These are phyloP conservation scores for Cantharellus anzutake DNA, from an alignment of 768 basidiomycete species.

Conservation along the genomic window DNA sequence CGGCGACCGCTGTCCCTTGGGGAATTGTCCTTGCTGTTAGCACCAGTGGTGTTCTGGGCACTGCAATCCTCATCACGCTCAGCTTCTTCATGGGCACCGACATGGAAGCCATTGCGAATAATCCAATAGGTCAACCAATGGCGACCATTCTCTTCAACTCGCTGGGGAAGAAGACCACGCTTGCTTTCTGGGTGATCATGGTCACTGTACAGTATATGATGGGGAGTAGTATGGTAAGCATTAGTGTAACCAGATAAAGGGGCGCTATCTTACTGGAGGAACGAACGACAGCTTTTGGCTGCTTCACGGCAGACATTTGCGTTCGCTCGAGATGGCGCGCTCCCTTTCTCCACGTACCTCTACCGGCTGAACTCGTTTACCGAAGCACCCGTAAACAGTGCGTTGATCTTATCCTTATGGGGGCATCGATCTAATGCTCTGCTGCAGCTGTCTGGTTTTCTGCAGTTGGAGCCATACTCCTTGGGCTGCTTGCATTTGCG, in stretches of 20 bases:
- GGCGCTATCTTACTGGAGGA: neutral
- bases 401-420: neutral
- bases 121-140: constrained; percentile 27
- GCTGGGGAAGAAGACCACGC: constrained; percentile 28
- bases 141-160: constrained; percentile 32
- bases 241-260: neutral
- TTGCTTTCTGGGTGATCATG: constrained; percentile 37
- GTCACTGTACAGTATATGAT: constrained; percentile 36
- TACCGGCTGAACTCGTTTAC: constrained; percentile 37
- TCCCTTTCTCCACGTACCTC: constrained; percentile 42
- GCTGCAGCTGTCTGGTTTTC: constrained; percentile 31
- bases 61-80: constrained; percentile 40
- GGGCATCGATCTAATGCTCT: neutral
- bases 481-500: constrained; percentile 37
- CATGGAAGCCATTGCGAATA: constrained; percentile 24
- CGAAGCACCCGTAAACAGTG: constrained; percentile 33
- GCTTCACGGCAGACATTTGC: neutral
- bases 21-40: constrained; percentile 41
- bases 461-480: constrained; percentile 20
- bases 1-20: constrained; percentile 46
- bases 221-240: constrained; percentile 34
- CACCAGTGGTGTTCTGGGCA: constrained; percentile 26
- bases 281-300: neutral
- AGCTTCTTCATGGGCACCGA: constrained; percentile 45
- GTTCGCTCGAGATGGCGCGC: neutral